Evolutionary conservation across 1,284 basidiomycete species (phyloP).

Genomic region (Cutaneotrichosporon sp.): DNA sequence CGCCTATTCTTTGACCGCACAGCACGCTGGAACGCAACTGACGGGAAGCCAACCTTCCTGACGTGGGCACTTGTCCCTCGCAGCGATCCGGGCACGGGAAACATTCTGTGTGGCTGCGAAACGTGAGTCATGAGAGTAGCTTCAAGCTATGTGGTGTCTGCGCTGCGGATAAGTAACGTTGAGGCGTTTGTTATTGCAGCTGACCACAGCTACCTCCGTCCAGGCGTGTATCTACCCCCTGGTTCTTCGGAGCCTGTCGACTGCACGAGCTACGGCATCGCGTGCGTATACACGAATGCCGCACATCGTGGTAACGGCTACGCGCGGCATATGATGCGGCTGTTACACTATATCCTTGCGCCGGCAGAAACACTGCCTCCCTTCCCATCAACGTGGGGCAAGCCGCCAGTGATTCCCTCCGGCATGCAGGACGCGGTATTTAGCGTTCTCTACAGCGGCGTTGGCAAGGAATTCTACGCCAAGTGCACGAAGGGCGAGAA

Average conservation of each 20-base stretch:
- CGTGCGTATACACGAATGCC: slow-evolving; percentile 37
- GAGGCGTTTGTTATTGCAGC: not conserved
- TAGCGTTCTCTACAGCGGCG: slow-evolving; percentile 41
- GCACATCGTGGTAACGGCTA: slow-evolving; percentile 38
- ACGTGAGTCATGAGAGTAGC: slow-evolving; percentile 23
- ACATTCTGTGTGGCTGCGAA: slow-evolving; percentile 36
- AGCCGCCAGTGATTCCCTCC: slow-evolving; percentile 16
- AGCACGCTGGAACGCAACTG: slow-evolving; percentile 8
- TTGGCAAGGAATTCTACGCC: slow-evolving; percentile 39
- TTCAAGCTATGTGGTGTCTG: not conserved
- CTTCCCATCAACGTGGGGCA: slow-evolving; percentile 33
- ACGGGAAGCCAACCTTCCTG: slow-evolving; percentile 4
- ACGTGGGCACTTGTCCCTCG: slow-evolving; percentile 33
- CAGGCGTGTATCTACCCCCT: slow-evolving; percentile 20
- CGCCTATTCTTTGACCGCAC: slow-evolving; percentile 2
- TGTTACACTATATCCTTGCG: slow-evolving; percentile 38
- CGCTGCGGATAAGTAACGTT: no score
- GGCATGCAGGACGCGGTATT: slow-evolving; percentile 20
- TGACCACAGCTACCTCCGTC: slow-evolving; percentile 28
- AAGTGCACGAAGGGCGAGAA: slow-evolving; percentile 23
- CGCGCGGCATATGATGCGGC: slow-evolving; percentile 36
- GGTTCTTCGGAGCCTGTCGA: slow-evolving; percentile 23
- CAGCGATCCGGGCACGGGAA: slow-evolving; percentile 26
- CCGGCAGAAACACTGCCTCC: slow-evolving; percentile 20
- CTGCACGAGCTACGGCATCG: slow-evolving; percentile 35